Base-by-base conservation (phyloP, 805 yeast species). In the Candida saitoana region DNA sequence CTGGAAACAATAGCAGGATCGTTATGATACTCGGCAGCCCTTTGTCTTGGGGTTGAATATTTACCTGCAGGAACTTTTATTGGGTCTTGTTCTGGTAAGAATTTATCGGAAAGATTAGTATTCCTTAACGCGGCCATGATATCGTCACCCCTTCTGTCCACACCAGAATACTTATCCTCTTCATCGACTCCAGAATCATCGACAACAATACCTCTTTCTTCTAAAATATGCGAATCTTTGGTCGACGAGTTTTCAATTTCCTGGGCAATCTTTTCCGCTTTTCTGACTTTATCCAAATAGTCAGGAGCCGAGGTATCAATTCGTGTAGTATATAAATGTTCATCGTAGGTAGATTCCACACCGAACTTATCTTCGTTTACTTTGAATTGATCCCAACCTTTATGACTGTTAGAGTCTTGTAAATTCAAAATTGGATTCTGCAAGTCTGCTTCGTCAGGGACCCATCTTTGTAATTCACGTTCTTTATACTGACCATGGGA, bases 151-250 rank as follows among this genome's bases (percentile, higher is more conserved):
- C 80, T 70, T 55, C 93, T 77, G 44, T 76, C 81, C 35, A 89
- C 99, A 39, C 97, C 97, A 3, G 96, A 88, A 58, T 90, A 93
- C 63, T 86, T 86, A 62, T 90, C 96, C 62, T 93, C 99, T 66
- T 93, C 99, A 62, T 93, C 98, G 51, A 87, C 50, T 14, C 95
- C 96, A 45, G 85, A 77, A 56, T 87, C 96, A 58, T 87, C 96
- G 30, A 84, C 76, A 14, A 60, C 55, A 12, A 80, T 47, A 18
- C 96, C 96, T 60, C 99, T 80, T 62, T 91, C 99, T 60, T 91
- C 99, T 48, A 95, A 91, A 18, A 90, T 49, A 59, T 93, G 98
- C 20, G 77, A 66, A 56, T 87, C 89, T 19, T 83, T 84, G 18
- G 82, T 74, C 5, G 75, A 70, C 51, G 79, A 84, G 31, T 74